Evolutionary conservation across 2,329 filamentous ascomycete species (phyloP).

Genomic region (Stromatinia cepivora): DNA sequence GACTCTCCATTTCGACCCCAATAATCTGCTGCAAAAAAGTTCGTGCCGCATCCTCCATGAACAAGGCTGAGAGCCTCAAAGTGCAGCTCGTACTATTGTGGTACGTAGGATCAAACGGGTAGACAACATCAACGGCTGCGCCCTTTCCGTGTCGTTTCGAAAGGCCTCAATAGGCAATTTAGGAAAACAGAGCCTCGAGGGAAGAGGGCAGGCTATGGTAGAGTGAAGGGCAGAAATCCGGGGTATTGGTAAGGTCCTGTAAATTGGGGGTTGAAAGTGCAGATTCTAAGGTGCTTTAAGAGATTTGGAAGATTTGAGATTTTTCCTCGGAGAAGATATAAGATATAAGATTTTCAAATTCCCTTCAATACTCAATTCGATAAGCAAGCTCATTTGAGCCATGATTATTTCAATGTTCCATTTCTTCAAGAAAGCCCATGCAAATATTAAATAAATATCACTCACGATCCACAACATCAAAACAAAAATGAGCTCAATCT

Average conservation of each 20-base stretch:
- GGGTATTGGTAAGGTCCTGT: not conserved
- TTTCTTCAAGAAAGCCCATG: no score
- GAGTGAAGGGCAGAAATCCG: not conserved
- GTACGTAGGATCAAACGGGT: conserved; percentile 2
- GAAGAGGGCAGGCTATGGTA: not conserved
- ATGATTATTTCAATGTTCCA: no score
- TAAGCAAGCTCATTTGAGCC: not conserved
- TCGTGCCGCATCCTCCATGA: not conserved
- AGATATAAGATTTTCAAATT: not conserved
- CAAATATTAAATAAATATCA: no score
- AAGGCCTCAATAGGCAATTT: not conserved
- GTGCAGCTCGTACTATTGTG: not conserved
- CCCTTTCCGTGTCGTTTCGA: not conserved
- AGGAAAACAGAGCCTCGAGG: not conserved
- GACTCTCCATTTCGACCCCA: not conserved
- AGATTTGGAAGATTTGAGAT: not conserved
- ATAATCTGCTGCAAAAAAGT: not conserved
- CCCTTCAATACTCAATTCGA: not conserved
- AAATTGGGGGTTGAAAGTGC: not conserved
- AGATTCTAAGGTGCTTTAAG: not conserved
- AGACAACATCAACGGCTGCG: not conserved
- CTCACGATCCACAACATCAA: no score
- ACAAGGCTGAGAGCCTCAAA: not conserved
- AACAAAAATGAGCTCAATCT: no score
- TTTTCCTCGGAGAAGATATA: not conserved